phyloP scores from a whole-genome alignment of 179 eudicot genomes.

The Actinidia arguta region DNA sequence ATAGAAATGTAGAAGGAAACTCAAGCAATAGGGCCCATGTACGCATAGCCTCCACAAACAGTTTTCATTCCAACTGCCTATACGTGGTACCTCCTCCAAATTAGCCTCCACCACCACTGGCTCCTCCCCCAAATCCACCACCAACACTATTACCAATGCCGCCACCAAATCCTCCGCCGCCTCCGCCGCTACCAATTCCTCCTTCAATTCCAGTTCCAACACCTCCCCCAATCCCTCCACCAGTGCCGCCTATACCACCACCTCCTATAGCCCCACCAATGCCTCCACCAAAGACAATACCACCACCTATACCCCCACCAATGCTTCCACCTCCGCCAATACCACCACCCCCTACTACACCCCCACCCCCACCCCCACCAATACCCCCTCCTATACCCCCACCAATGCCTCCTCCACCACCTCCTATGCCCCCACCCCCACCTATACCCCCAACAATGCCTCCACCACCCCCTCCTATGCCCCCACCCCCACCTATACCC shows the following conservation, averaged over 20 bases:
- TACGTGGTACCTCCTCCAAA: not conserved
- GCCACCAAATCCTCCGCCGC: not conserved
- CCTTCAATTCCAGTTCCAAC: not conserved
- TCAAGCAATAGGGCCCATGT: not conserved
- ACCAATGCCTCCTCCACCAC: not conserved
- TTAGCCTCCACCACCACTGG: not conserved
- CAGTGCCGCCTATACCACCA: not conserved
- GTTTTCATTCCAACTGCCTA: not conserved
- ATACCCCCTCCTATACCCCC: not conserved
- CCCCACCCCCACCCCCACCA: not conserved
- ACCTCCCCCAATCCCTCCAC: not conserved
- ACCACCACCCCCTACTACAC: not conserved
- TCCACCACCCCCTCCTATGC: not conserved
- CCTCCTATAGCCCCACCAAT: not conserved
- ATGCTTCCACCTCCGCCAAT: too few species aligned
- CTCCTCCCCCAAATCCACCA: not conserved
- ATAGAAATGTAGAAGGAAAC: not conserved
- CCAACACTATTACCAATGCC: not conserved
- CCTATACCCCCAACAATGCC: not conserved
- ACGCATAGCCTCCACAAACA: not conserved
- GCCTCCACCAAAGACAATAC: not conserved
- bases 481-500: not conserved
- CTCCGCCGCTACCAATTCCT: not conserved
- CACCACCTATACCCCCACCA: not conserved
- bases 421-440: not conserved